phyloP scores from a whole-genome alignment of 2,329 filamentous ascomycete genomes.

The Penicillium verrucosum region DNA sequence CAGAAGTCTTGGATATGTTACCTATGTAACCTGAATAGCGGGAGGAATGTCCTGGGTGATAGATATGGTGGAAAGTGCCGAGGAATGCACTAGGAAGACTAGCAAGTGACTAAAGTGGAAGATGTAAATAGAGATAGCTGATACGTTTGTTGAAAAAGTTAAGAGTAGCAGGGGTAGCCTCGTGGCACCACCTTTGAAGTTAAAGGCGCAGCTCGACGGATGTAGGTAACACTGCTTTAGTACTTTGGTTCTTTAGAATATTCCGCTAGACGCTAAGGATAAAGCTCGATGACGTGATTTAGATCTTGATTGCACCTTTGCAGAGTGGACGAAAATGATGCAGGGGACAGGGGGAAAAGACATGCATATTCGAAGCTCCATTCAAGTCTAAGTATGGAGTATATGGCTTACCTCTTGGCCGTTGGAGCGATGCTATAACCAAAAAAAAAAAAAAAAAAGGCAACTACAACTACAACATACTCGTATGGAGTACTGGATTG shows the following conservation, averaged over 20 bases:
- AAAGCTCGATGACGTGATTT: conserved; percentile 37
- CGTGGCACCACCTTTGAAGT: background rate
- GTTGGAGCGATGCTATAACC: background rate
- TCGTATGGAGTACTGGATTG: background rate
- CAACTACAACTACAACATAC: background rate
- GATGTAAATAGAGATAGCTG: background rate
- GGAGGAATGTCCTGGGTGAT: background rate
- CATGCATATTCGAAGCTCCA: background rate
- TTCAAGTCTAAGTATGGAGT: background rate
- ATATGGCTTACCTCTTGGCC: background rate
- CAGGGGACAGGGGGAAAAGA: background rate
- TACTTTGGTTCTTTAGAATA: background rate
- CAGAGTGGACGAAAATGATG: background rate
- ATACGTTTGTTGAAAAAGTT: background rate
- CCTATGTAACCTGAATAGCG: background rate
- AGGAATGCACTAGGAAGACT: background rate
- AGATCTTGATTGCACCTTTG: conserved; percentile 28
- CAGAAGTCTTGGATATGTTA: background rate
- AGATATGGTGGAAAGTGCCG: background rate
- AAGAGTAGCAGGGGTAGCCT: background rate
- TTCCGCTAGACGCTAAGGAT: conserved; percentile 10
- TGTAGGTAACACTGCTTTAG: background rate
- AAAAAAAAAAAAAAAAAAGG: background rate
- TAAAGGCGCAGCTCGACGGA: background rate
- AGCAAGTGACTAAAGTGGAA: background rate